These are phyloP conservation scores for Lepidium aucheri DNA, from an alignment of 345 rosid species.

Conservation along the genomic window DNA sequence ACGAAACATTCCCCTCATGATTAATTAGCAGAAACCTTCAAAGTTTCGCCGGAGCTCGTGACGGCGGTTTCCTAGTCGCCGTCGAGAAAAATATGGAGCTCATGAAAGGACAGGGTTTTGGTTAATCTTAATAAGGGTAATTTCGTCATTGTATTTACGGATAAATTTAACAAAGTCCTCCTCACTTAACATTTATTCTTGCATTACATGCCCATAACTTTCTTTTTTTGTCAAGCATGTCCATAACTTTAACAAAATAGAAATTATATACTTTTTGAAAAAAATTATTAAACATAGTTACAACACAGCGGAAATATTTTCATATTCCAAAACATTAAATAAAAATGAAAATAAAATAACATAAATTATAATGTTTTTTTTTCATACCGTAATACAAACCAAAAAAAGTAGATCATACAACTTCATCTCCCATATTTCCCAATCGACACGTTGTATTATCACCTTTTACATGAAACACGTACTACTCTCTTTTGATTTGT, in stretches of 20 bases:
- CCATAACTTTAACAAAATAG: no score
- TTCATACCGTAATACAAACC: conserved; percentile 17
- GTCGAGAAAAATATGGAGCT: no score
- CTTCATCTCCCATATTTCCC: conserved; percentile 11
- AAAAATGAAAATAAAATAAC: background rate
- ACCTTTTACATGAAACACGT: conserved; percentile 19
- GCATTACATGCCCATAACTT: no score
- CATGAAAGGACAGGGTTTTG: no score
- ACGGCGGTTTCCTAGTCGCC: background rate
- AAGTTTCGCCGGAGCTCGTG: conserved; percentile 1
- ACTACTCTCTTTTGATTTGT: background rate
- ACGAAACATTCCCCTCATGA: conserved; percentile 25
- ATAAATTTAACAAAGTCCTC: no score
- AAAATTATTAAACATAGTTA: conserved; percentile 5
- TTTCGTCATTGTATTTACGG: no score
- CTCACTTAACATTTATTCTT: no score
- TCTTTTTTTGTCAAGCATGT: no score
- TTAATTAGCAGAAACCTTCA: background rate
- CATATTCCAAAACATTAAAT: conserved; percentile 1
- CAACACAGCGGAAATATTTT: conserved; percentile 1
- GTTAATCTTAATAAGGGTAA: no score
- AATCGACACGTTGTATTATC: conserved; percentile 8
- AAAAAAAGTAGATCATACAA: conserved; percentile 13
- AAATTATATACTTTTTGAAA: background rate
- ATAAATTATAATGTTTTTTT: background rate